Evolutionary conservation across 2,329 filamentous ascomycete genomes (phyloP).

Genomic region (Fusarium algeriense): DNA sequence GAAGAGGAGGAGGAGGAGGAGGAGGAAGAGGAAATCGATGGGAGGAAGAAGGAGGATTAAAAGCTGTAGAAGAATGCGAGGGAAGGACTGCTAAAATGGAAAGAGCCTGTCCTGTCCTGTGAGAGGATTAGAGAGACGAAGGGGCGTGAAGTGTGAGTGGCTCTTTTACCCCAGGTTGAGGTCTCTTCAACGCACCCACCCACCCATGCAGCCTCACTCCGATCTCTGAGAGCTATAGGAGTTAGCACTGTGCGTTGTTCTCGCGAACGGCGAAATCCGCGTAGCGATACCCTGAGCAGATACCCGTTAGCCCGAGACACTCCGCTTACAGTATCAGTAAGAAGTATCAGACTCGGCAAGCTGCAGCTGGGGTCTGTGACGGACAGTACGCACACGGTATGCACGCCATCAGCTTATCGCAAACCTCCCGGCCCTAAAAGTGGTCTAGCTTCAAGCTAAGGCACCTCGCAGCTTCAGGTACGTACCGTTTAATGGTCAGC

Average conservation of each 20-base stretch:
- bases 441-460: conserved; percentile 41
- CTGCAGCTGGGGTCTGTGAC: conserved; percentile 29
- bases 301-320: background rate
- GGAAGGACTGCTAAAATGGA: conserved; percentile 40
- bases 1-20: conserved; percentile 13
- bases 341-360: conserved; percentile 1
- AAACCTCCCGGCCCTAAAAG: conserved; percentile 45
- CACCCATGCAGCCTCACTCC: conserved; percentile 36
- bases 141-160: conserved; percentile 46
- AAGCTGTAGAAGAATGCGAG: conserved; percentile 39
- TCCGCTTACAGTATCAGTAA: background rate
- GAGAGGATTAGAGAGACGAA: conserved; percentile 41
- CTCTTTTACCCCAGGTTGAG: conserved; percentile 43
- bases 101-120: conserved; percentile 45
- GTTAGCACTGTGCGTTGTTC: conserved; percentile 42
- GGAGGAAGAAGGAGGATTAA: conserved; percentile 46
- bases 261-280: conserved; percentile 40
- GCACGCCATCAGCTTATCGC: conserved; percentile 49
- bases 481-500: conserved; percentile 33
- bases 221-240: conserved; percentile 25
- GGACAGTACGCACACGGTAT: conserved; percentile 35
- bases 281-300: conserved; percentile 32
- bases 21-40: conserved; percentile 44
- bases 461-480: conserved; percentile 29
- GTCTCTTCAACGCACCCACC: conserved; percentile 28